Evolutionary conservation across 768 basidiomycete genomes (phyloP).

Genomic region (Cytidiella melzeri): DNA sequence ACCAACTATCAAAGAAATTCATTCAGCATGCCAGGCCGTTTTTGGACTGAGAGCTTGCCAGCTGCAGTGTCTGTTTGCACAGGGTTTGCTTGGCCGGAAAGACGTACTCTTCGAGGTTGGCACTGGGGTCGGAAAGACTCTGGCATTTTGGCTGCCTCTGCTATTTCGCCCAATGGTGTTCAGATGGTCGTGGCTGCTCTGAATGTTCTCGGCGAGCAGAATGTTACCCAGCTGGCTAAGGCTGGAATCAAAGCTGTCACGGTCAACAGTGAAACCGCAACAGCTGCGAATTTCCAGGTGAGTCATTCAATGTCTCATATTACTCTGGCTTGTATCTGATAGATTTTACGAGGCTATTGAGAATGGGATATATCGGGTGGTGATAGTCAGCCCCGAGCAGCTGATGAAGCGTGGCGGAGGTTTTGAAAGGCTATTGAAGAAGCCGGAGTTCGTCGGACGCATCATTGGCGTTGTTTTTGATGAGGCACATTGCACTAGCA

Average conservation of each 20-base stretch:
- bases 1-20: too few relatives aligned
- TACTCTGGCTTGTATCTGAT: not conserved
- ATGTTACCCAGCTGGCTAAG: not conserved
- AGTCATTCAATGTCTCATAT: not conserved
- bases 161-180: not conserved
- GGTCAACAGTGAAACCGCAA: not conserved
- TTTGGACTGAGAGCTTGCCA: too few relatives aligned
- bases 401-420: not conserved
- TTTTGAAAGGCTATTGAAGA: not conserved
- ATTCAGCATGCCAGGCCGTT: too few relatives aligned
- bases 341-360: not conserved
- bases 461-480: not conserved
- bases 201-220: not conserved
- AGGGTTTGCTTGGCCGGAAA: too few relatives aligned
- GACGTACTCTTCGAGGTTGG: not conserved
- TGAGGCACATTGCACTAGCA: not conserved
- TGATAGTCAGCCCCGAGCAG: not conserved
- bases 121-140: not conserved
- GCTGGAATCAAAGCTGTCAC: not conserved
- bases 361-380: not conserved
- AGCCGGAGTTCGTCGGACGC: not conserved
- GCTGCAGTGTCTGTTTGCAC: too few relatives aligned
- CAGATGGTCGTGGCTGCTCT: not conserved
- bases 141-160: not conserved
- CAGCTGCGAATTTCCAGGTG: not conserved